Evolutionary conservation across 495 filamentous ascomycete genomes (phyloP).

Genomic region (Podospora comata): DNA sequence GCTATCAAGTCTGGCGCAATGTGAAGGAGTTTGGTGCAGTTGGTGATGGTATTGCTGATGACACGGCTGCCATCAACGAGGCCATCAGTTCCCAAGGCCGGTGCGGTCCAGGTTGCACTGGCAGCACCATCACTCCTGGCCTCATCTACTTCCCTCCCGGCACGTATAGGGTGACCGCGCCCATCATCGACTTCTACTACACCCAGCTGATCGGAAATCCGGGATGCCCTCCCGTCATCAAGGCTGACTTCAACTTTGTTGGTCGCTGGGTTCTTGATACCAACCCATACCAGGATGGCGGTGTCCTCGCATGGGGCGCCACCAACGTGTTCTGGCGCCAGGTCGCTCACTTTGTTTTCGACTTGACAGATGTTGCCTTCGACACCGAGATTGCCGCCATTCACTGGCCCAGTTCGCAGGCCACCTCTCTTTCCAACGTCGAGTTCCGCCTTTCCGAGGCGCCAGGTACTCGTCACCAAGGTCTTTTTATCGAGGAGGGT

Average conservation of each 20-base stretch:
- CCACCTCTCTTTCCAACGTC: conserved; percentile 72
- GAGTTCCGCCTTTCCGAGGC: conserved; percentile 60
- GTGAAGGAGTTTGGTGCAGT: conserved; percentile 57
- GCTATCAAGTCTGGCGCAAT: conserved; percentile 56
- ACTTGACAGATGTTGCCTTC: conserved; percentile 58
- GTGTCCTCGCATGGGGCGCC: conserved; percentile 40
- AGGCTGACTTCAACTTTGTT: conserved; percentile 59
- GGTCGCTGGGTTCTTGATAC: conserved; percentile 62
- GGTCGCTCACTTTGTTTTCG: conserved; percentile 70
- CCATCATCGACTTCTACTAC: conserved; percentile 63
- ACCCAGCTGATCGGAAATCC: conserved; percentile 70
- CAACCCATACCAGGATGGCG: conserved; percentile 41
- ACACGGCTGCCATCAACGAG: conserved; percentile 76
- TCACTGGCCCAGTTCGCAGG: conserved; percentile 76
- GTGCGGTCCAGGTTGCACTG: conserved; percentile 72
- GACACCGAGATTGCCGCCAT: conserved; percentile 59
- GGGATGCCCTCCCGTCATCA: conserved; percentile 59
- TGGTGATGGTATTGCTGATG: conserved; percentile 70
- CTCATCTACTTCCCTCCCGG: conserved; percentile 76
- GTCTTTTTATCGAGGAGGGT: conserved; percentile 71
- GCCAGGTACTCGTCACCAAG: conserved; percentile 61
- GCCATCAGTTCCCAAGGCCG: conserved; percentile 73
- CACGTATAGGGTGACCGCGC: conserved; percentile 64
- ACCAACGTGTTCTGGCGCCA: conserved; percentile 78
- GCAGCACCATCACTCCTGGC: conserved; percentile 67